These are phyloP conservation scores for Dendrostoma leiphaemia DNA, from an alignment of 2,329 filamentous ascomycete species.

Conservation along the genomic window DNA sequence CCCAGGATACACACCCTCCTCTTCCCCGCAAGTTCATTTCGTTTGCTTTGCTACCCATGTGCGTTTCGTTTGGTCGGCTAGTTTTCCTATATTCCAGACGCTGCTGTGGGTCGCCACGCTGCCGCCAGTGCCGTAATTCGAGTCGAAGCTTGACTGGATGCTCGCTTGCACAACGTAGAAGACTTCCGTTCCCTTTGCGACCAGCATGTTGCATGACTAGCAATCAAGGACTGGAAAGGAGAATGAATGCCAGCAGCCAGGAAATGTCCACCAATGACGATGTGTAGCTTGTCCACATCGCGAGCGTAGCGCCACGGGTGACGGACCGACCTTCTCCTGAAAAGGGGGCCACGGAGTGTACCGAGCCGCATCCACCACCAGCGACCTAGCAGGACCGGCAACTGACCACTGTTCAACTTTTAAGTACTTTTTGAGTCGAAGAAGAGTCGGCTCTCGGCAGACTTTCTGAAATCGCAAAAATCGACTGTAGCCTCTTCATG, in stretches of 20 bases:
- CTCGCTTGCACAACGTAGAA: neutral
- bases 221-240: neutral
- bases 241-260: neutral
- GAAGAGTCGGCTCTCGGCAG: neutral
- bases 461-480: neutral
- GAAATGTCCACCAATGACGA: constrained; percentile 16
- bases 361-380: neutral
- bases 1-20: neutral
- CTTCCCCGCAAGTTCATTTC: neutral
- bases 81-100: constrained; percentile 3
- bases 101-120: neutral
- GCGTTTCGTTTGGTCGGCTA: neutral
- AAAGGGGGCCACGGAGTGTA: neutral
- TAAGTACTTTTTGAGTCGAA: neutral
- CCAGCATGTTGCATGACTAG: neutral
- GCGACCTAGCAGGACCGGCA: neutral
- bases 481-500: neutral
- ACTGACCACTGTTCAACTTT: neutral
- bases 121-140: neutral
- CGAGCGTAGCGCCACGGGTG: neutral
- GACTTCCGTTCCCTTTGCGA: neutral
- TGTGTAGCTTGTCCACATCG: neutral
- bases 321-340: constrained; percentile 9
- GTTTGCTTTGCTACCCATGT: neutral
- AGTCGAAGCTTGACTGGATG: neutral